Base-by-base conservation (phyloP, 345 rosid genomes). In the Alliaria petiolata region DNA sequence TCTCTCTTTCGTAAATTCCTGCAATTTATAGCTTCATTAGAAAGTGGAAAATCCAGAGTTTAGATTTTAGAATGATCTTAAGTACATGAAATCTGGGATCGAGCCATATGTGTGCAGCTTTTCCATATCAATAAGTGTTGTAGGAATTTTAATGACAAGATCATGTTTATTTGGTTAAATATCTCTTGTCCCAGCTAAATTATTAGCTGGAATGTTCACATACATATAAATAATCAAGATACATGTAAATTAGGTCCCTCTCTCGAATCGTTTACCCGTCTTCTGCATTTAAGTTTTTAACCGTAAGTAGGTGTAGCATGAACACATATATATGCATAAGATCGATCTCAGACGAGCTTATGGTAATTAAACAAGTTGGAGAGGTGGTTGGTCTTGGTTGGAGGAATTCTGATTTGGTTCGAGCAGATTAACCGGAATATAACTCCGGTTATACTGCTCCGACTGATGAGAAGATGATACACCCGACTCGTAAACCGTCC, bases 351-450 rank as follows among this genome's bases (percentile, higher is more conserved):
- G 13, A 33, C 6, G 45, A 66, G 40, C 25, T 1, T 22, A 22
- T 22, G 25, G 1, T 22, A 28, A 11, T 70, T 77, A 90, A 81
- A 90, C 97, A 50, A 90, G 89, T 74, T 86, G 95, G 57, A 90
- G 97, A 65, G 92, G 80, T 31, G 87, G 80, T 44, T 82, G 85
- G 62, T 84, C 86, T 5, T 80, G 76, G 58, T 70, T 72, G 54
- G 82, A 51, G 67, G 84, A 84, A 1, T 84, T 86, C 54, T 76
- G 83, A 69, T 76, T 86, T 22, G 86, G 85, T 58, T 90, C 86
- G 44, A 86, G 73, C 74, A 85, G 77, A 69, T 80, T 86, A 42
- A 88, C 89, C 4, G 89, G 81, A 15, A 91, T 74, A 76, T 83
- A 88, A 70, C 69, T 83, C 30, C 87, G 81, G 53, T 88, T 89